Evolutionary conservation across 331 rosid genomes (phyloP).

Genomic region (Telfairia occidentalis): DNA sequence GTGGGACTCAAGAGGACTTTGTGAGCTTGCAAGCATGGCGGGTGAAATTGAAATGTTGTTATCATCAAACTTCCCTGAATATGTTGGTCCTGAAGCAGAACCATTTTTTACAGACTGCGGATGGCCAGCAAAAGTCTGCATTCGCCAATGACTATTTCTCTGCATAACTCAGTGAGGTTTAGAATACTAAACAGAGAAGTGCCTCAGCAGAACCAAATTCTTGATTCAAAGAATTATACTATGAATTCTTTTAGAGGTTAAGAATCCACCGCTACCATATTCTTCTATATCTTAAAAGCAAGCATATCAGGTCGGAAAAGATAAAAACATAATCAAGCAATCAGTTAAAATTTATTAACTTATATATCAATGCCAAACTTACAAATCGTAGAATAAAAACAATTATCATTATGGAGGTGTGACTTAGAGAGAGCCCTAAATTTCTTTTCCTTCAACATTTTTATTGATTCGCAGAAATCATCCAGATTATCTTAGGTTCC

Average conservation of each 20-base stretch:
- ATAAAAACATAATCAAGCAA: background rate
- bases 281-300: background rate
- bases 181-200: background rate
- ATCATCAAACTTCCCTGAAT: conserved; percentile 79
- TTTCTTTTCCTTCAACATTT: background rate
- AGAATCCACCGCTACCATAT: background rate
- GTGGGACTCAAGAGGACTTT: conserved; percentile 41
- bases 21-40: conserved; percentile 40
- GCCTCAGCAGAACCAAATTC: background rate
- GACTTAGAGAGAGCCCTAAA: background rate
- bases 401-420: background rate
- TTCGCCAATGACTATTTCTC: conserved; percentile 99
- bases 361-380: background rate
- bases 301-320: background rate
- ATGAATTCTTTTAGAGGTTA: background rate
- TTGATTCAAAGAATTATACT: background rate
- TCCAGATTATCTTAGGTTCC: background rate
- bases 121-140: conserved; percentile 60
- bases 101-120: conserved; percentile 53
- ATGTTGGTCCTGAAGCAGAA: conserved; percentile 46
- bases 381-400: background rate
- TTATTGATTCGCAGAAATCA: background rate
- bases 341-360: background rate
- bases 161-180: conserved; percentile 27
- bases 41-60: conserved; percentile 48